Base-by-base conservation (phyloP, 1,139 yeast genomes). In the Keqinozyma sinolaborantium region DNA sequence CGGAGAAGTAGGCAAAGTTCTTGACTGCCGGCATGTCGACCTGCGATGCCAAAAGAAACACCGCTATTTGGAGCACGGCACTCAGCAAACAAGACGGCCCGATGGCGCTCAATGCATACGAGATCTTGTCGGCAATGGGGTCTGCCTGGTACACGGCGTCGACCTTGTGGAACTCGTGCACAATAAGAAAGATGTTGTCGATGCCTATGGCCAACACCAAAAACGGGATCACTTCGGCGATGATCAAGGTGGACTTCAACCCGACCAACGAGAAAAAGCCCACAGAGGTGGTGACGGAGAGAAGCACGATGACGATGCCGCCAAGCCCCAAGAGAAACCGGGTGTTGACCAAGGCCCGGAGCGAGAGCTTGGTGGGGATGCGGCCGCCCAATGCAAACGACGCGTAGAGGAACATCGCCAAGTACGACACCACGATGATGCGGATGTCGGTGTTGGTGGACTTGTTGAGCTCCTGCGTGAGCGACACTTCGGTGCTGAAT, bases 141-240 rank as follows among this genome's bases (percentile, higher is more conserved):
- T 61, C 63, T 3, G 19, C 26, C 1, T 31, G 38, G 3, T 36
- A 30, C 58, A 58, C 1, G 61, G 68, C 65, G 35, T 72, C 72
- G 11, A 82, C 71, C 16, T 69, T 59, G 27, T 79, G 77, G 30
- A 85, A 64, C 49, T 87, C 95, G 53, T 87, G 92, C 1, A 87
- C 83, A 15, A 92, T 75, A 42, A 92, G 63, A 51, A 90, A 92
- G 21, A 92, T 84, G 51, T 92, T 92, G 57, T 92, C 98, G 16
- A 92, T 92, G 11, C 98, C 98, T 35, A 92, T 81, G 0, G 98
- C 98, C 39, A 92, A 66, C 4, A 92, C 83, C 48, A 92, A 62
- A 49, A 92, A 92, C n/a, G 97, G 97, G 27, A 92, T 92, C 3
- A 92, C 97, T 52, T 92, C 97, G 1, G 97, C 97, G 41, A 92